Conservation (phyloP, 768 basidiomycete species). For the Lactarius tabidus region DNA sequence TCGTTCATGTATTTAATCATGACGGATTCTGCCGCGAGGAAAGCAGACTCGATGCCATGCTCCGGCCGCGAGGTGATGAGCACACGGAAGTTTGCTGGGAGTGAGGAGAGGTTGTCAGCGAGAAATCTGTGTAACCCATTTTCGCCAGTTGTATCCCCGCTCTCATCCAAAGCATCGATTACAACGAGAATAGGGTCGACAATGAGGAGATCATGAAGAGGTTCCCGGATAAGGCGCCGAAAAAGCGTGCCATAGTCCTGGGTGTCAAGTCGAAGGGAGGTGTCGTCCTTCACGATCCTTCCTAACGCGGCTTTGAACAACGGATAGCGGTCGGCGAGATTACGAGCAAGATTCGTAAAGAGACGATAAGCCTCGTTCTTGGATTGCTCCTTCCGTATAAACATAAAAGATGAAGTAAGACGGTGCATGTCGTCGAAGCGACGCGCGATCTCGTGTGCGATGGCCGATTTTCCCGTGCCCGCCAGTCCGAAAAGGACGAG, state of each 20-base stretch:
- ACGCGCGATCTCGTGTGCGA: background rate
- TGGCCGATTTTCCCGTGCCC: background rate
- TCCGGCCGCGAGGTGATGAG: background rate
- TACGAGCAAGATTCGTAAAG: background rate
- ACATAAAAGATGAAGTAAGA: background rate
- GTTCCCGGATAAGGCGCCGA: background rate
- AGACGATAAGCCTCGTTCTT: background rate
- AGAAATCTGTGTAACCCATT: background rate
- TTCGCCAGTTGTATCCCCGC: background rate
- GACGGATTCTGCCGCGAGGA: background rate
- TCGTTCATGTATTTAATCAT: background rate
- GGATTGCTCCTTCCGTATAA: background rate
- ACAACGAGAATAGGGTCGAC: background rate
- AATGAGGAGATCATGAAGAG: background rate
- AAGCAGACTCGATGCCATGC: background rate
- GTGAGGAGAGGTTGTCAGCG: background rate
- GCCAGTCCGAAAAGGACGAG: background rate
- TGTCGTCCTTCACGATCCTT: background rate
- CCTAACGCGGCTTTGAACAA: background rate
- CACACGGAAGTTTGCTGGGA: background rate
- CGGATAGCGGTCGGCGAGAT: background rate
- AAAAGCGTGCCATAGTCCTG: background rate
- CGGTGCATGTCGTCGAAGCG: background rate
- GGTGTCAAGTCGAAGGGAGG: background rate
- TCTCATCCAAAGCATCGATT: background rate